Base-by-base conservation (phyloP, 2,329 filamentous ascomycete genomes). In the Aspergillus versicolor region DNA sequence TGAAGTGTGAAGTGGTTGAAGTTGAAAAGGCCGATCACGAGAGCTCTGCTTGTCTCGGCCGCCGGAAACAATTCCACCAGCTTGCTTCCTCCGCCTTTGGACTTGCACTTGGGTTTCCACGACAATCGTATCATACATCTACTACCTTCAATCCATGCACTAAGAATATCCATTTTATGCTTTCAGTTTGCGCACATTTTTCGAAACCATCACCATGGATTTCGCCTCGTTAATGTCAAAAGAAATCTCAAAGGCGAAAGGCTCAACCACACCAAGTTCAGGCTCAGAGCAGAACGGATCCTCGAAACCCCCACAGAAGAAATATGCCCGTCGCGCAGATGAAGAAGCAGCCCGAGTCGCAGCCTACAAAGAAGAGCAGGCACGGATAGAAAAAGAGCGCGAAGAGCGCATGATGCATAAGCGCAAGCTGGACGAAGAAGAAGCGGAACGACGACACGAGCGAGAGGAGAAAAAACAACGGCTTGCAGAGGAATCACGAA, bases 191-290 rank as follows among this genome's bases (percentile, higher is more conserved):
- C 30, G 30, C 44, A 34, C 24, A 34, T 21, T 19, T 7, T 8
- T 11, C 19, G 30, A 50, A 17, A 42, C 13, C 42, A 34, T 57
- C 70, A 81, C 60, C 64, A 99, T 99, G 94, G 92, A 99, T 76
- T 99, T 99, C 79, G 92, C 92, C 60, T 85, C 91, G 37, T 80
- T 99, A 47, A 96, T 99, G 91, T 87, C 90, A 68, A 89, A 91
- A 71, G 92, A 96, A 76, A 94, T 99, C 69, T 86, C 90, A 68
- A 95, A 94, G 75, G 82, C 88, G 65, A 91, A 91, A 74, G 77
- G 52, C 64, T 75, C 42, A 65, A 77, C 52, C 61, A 75, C 68
- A 41, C 53, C 64, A 59, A 65, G 61, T 50, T 46, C 55, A 17
- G 42, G 55, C 41, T 59, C 57, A 37, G 61, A 67, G 21, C 45